phyloP scores from a whole-genome alignment of 306 rosid genomes.

The Acacia acuminata region DNA sequence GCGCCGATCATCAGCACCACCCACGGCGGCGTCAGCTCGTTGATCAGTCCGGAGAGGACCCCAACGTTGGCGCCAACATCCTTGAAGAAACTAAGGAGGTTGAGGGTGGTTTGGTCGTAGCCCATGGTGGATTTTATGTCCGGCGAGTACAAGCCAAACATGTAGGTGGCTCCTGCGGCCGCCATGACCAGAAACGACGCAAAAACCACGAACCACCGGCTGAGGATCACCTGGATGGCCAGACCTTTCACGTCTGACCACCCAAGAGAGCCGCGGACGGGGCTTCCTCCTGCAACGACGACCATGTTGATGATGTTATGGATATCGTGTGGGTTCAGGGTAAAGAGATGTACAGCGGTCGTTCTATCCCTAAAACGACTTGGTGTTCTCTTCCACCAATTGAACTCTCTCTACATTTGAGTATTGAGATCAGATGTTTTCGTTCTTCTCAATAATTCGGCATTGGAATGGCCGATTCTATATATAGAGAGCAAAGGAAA shows the following conservation, averaged over 20 bases:
- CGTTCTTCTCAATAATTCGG: not conserved
- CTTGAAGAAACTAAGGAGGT: conserved; percentile 81
- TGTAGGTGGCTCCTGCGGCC: conserved; percentile 78
- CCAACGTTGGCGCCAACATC: conserved; percentile 84
- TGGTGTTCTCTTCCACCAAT: not conserved
- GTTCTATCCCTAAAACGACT: not conserved
- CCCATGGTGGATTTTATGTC: conserved; percentile 58
- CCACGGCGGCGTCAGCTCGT: conserved; percentile 80
- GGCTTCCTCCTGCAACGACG: conserved; percentile 24
- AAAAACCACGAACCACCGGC: conserved; percentile 83
- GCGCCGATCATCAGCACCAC: conserved; percentile 53
- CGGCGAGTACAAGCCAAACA: conserved; percentile 72
- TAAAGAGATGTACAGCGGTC: not conserved
- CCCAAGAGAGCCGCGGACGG: conserved; percentile 3
- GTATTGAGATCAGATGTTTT: not conserved
- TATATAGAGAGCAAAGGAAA: not conserved
- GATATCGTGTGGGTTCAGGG: not conserved
- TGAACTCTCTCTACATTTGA: not conserved
- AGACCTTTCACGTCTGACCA: conserved; percentile 37
- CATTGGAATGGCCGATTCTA: not conserved
- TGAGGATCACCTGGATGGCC: conserved; percentile 45
- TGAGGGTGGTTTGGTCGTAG: conserved; percentile 84
- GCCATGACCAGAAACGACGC: conserved; percentile 77
- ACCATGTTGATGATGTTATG: not conserved
- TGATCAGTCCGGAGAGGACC: conserved; percentile 67